Base-by-base conservation (phyloP, 1,284 basidiomycete genomes). In the Irpex sp. region DNA sequence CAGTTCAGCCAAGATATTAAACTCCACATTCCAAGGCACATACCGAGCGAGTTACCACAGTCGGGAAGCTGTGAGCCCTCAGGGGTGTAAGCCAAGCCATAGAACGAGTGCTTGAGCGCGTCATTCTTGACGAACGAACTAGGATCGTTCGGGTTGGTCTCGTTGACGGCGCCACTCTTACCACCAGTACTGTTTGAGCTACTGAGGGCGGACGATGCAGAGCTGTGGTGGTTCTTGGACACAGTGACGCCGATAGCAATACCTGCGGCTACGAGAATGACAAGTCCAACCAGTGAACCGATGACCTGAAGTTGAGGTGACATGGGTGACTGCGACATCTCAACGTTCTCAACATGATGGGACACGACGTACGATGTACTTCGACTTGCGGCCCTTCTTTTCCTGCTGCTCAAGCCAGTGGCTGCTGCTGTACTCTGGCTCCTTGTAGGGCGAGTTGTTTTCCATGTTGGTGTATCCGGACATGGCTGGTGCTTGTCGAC, bases 61-160 rank as follows among this genome's bases (percentile, higher is more conserved):
- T 75, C 63, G 2, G 85, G 83, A 37, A 81, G 70, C 64, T 83
- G 80, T 4, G 79, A 77, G 61, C 85, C 82, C 51, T 79, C 77
- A 1, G 90, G 89, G 0, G 88, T 89, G 74, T 93, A 93, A 0
- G 90, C 89, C n/a, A 93, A 70, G 36, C 84, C 90, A 69, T 80
- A 93, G 77, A 90, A 90, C 9, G 81, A 80, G 62, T 87, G 81
- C 67, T 86, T 80, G 55, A 94, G 76, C 7, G 78, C 74, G 4
- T 79, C 57, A 74, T 93, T 84, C 74, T 85, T 88, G 55, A 72
- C 70, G 71, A 93, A 93, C 37, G 80, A 76, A 72, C 81, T 87
- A 1, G 89, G 87, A 74, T 92, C 86, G 65, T 78, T 80, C 21
- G 81, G 76, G 67, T 86, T 76, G 1, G 79, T 78, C 74, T 80